Base-by-base conservation (phyloP, 2,329 filamentous ascomycete genomes). In the Cercospora canescens region DNA sequence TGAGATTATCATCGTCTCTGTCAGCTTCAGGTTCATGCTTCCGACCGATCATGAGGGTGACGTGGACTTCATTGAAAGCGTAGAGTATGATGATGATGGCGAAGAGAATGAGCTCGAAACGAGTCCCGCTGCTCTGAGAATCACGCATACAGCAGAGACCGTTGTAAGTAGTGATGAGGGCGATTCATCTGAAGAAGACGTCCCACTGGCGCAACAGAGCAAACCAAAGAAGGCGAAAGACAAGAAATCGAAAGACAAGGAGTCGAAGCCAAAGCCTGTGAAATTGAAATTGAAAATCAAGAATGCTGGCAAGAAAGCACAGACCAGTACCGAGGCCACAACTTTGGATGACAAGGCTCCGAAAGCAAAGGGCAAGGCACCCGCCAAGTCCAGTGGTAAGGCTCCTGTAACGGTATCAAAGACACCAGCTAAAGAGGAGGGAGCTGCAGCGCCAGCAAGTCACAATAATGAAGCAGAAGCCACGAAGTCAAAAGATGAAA, bases 1-100 rank as follows among this genome's bases (percentile, higher is more conserved):
- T 69, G 80, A 83, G n/a, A 83, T 94, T 41, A 88, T 91, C 75
- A 90, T 94, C 75, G 90, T 91, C 64, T 87, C 88, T 66, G 86
- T 94, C 3, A 82, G 84, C 54, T 88, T 94, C 68, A 81, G 80
- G 14, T 93, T 94, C 76, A 81, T 87, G 52, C 87, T 93, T 69
- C 91, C 90, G 87, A 63, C 85, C 87, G 87, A 86, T 4, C 87
- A 86, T 35, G 87, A 55, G 28, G 76, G 86, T 35, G 87, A 55
- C 26, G 75, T 82, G 6, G 63, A 67, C 28, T 59, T 62, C n/a
- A 26, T 62, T 28, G 64, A 67, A 26, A 65, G 59, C 26, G 54
- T 65, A 11, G 62, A 65, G 30, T 48, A 56, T 32, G 82, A 84
- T 66, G 87, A 86, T 4, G 87, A 86, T 37, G 86, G 30, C 28